A percentile compares a stretch with the other conserved stretches of the same genome.
These are phyloP conservation scores for Arthrobotrys musiformis DNA, from an alignment of 2,329 filamentous ascomycete genomes.

Conservation along the genomic window DNA sequence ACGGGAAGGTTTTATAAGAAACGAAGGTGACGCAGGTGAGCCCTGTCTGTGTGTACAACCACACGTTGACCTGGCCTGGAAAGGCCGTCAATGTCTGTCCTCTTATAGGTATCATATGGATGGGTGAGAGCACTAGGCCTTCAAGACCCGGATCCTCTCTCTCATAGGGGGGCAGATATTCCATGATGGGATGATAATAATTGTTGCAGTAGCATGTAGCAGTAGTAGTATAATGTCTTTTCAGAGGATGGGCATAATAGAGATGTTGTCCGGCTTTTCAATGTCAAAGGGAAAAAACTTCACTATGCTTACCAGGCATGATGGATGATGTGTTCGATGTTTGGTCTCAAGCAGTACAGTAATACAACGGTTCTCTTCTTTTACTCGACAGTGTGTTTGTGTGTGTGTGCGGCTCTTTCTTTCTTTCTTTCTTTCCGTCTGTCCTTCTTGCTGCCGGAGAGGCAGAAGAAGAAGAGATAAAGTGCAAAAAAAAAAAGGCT, in stretches of 20 bases:
- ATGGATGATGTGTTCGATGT: constrained; percentile 60
- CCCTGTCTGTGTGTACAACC: constrained; percentile 27
- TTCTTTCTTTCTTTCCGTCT: constrained; percentile 2
- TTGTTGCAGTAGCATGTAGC: background rate
- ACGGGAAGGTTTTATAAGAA: background rate
- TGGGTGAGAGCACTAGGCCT: background rate
- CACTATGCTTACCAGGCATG: constrained; percentile 73
- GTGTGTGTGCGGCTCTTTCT: constrained; percentile 58
- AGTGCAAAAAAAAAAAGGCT: background rate
- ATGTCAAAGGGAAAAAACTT: constrained; percentile 57
- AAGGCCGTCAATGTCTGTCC: constrained; percentile 16
- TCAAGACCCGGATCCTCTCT: background rate
- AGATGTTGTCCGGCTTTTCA: constrained; percentile 11
- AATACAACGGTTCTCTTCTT: constrained; percentile 57
- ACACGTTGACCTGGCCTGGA: constrained; percentile 13
- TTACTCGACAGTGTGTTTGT: constrained; percentile 22
- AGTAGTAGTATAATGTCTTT: background rate
- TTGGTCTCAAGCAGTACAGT: constrained; percentile 56
- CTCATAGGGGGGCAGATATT: constrained; percentile 8
- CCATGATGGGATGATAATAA: background rate
- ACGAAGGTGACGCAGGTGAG: constrained; percentile 37
- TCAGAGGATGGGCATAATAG: constrained; percentile 31
- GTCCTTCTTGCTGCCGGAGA: constrained; percentile 47
- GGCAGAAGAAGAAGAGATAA: constrained; percentile 23
- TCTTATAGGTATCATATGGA: constrained; percentile 32